phyloP scores from a whole-genome alignment of 495 filamentous ascomycete genomes.

The Aspergillus cavernicola region DNA sequence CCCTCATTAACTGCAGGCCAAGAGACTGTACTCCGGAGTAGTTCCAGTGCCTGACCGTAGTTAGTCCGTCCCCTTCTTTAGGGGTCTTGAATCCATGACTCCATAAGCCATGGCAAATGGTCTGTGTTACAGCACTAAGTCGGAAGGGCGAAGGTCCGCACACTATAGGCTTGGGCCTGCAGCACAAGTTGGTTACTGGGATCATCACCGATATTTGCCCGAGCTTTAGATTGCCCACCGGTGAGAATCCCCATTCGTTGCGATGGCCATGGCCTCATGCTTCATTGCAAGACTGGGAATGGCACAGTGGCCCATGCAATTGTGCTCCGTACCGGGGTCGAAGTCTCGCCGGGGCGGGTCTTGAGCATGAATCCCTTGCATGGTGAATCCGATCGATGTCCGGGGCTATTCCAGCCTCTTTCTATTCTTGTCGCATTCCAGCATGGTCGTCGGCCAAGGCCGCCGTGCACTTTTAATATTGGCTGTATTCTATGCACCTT shows the following conservation, averaged over 20 bases:
- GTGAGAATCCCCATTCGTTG: background rate
- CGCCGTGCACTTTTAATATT: background rate
- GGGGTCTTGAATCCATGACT: background rate
- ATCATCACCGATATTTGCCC: constrained; percentile 22
- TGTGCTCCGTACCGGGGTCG: background rate
- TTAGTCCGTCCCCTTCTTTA: too few species aligned
- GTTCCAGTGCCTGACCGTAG: too few species aligned
- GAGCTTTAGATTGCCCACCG: constrained; percentile 6
- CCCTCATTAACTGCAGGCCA: too few species aligned
- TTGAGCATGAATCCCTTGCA: constrained; percentile 3
- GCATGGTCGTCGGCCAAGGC: background rate
- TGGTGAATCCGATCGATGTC: constrained; percentile 13
- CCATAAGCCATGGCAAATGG: background rate
- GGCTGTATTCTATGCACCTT: too few species aligned
- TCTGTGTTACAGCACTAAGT: constrained; percentile 7
- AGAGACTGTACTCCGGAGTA: too few species aligned
- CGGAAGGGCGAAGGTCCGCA: constrained; percentile 5
- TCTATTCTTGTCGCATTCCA: background rate
- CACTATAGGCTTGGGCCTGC: background rate
- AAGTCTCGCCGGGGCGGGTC: background rate
- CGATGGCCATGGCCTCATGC: background rate
- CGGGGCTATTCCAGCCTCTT: background rate
- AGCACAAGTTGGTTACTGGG: constrained; percentile 1
- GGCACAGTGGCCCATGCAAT: background rate
- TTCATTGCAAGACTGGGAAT: background rate